A percentile compares a stretch with the other conserved stretches of the same genome.
These are phyloP conservation scores for Ettlia oleoabundans DNA, from an alignment of 139 green algal genomes.

Conservation along the genomic window DNA sequence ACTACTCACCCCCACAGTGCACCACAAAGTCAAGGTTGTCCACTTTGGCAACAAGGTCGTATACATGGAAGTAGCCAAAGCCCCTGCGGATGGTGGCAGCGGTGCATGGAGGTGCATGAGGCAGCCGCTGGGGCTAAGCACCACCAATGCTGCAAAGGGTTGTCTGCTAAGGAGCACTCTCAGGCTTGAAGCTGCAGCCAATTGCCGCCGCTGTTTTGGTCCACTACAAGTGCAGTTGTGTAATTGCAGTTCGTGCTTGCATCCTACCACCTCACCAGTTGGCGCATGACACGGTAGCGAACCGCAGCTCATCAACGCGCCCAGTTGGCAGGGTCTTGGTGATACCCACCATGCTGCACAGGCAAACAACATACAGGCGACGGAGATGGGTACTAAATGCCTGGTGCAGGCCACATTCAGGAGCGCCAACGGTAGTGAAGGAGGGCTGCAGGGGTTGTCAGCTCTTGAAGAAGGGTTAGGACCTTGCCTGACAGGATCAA, in stretches of 20 bases:
- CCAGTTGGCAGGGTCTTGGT: constrained; percentile 18
- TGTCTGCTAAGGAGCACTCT: background rate
- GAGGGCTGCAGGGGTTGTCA: background rate
- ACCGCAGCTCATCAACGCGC: constrained; percentile 17
- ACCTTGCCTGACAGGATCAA: background rate
- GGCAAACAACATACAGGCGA: background rate
- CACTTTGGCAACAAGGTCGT: constrained; percentile 12
- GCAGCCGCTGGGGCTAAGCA: background rate
- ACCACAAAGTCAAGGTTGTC: constrained; percentile 31
- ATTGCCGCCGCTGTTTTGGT: too few relatives aligned
- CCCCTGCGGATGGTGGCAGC: background rate
- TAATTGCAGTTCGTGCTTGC: background rate
- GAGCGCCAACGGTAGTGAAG: background rate
- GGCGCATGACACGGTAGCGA: constrained; percentile 14
- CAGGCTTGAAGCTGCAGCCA: background rate
- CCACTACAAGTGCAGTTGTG: too few relatives aligned
- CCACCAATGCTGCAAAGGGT: background rate
- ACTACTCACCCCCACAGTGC: constrained; percentile 2
- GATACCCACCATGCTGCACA: background rate
- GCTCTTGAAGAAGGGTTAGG: background rate
- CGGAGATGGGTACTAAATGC: too few relatives aligned
- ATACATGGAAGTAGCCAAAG: constrained; percentile 31
- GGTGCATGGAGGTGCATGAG: background rate
- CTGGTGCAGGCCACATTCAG: too few relatives aligned
- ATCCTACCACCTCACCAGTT: constrained; percentile 11